Base-by-base conservation (phyloP, 2,329 filamentous ascomycete species). In the Sphaerulina vaccinii region DNA sequence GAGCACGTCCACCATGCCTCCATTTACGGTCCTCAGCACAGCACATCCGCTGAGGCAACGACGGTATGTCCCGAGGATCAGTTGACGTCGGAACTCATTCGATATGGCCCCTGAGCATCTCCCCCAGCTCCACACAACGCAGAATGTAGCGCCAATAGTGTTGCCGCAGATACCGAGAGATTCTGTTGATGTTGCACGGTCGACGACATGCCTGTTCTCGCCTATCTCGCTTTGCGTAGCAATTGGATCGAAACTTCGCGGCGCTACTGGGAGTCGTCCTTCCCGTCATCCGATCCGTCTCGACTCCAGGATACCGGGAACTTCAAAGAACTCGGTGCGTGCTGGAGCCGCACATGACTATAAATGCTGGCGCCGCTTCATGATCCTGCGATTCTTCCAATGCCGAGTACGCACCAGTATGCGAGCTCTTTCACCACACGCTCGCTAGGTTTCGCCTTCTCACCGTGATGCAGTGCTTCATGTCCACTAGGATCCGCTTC, bases 401-500 rank as follows among this genome's bases (percentile, higher is more conserved):
- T 81, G 3, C 92, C 92, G 29, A 97, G 76, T 16, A 95, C 90
- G 73, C 88, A 90, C 93, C 93, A 99, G 72, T 96, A 97, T 49
- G 90, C 90, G 71, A 97, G 74, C 68, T 97, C 93, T 65, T 87
- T 82, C 75, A 85, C 92, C 71, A 92, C 88, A 69, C 79, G 85
- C 41, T 76, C 81, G 38, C 81, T 83, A 68, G 79, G 84, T 65
- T 70, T 1, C 72, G 64, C 60, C 67, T 69, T 64, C 66, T 39
- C 47, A 63, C 62, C 54, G 3, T 79, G 75, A 10, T 82, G 85
- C 7, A 84, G 82, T 54, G 88, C 82, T 49, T 85, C 80, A 49
- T 81, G 76, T 18, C 48, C 52, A 1, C 77, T 77, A 1, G 72
- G 68, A 58, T 90, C 87, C 3, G 82, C 79, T 70, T 91, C 92